A percentile compares a stretch with the other conserved stretches of the same genome.
Evolutionary conservation across 1,284 basidiomycete genomes (phyloP).

Genomic region (Ustilago lituana): DNA sequence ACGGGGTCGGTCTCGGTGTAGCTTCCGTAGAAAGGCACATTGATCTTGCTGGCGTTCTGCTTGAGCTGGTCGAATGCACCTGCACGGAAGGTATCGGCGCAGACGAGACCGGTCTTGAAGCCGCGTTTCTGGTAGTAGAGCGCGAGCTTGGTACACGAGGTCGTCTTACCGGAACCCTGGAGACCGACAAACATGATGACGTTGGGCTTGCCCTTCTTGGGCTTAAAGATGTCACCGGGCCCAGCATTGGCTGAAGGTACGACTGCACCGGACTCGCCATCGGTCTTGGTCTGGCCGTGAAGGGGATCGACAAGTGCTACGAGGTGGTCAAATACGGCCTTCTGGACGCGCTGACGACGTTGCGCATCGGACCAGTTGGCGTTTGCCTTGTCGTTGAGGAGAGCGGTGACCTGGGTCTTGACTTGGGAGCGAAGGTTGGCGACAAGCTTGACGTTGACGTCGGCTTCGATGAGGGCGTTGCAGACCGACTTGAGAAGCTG

Average conservation of each 20-base stretch:
- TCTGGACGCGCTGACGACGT: conserved; percentile 61
- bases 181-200: conserved; percentile 80
- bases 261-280: conserved; percentile 38
- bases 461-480: conserved; percentile 90
- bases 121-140: conserved; percentile 97
- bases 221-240: conserved; percentile 79
- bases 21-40: conserved; percentile 97
- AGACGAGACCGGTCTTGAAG: conserved; percentile 97
- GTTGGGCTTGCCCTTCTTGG: conserved; percentile 92
- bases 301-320: conserved; percentile 86
- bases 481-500: conserved; percentile 90
- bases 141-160: conserved; percentile 80
- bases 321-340: conserved; percentile 91
- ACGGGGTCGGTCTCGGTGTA: conserved; percentile 99
- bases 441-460: conserved; percentile 98
- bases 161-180: conserved; percentile 97
- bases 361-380: conserved; percentile 58
- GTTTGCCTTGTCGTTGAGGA: conserved; percentile 62
- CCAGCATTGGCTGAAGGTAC: conserved; percentile 27
- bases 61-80: conserved; percentile 97
- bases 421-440: conserved; percentile 86
- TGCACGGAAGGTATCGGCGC: conserved; percentile 98
- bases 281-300: conserved; percentile 50
- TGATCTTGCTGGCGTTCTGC: conserved; percentile 94
- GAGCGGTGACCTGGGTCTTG: conserved; percentile 74